Conservation (phyloP, 2,329 filamentous ascomycete genomes). For the Fusarium camptoceras region DNA sequence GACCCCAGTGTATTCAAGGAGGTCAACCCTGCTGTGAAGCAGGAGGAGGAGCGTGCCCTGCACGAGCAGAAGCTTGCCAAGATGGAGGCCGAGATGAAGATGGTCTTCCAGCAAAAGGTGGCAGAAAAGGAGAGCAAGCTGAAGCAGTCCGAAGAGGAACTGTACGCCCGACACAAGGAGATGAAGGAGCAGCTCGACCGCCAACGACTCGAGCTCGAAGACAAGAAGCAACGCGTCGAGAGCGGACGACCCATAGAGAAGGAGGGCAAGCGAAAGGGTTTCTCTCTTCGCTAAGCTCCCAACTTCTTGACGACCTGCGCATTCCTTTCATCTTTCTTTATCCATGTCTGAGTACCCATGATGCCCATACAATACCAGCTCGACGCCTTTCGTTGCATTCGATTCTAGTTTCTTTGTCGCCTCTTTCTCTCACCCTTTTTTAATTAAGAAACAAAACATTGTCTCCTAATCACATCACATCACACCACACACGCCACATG, state of each 20-base stretch:
- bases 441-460: conserved; percentile 53
- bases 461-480: conserved; percentile 51
- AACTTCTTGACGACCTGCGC: conserved; percentile 38
- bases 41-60: conserved; percentile 96
- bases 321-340: conserved; percentile 55
- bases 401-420: conserved; percentile 55
- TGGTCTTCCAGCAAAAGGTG: conserved; percentile 99
- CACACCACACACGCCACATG: conserved; percentile 46
- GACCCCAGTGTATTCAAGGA: conserved; percentile 99
- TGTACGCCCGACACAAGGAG: conserved; percentile 97
- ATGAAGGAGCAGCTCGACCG: conserved; percentile 99
- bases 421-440: conserved; percentile 54
- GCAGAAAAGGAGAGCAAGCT: conserved; percentile 99
- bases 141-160: conserved; percentile 98
- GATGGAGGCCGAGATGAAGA: conserved; percentile 99
- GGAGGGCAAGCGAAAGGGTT: conserved; percentile 98
- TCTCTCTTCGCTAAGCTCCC: conserved; percentile 87
- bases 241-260: conserved; percentile 96
- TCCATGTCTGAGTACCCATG: conserved; percentile 68
- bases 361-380: conserved; percentile 70
- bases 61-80: conserved; percentile 99
- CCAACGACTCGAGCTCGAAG: conserved; percentile 93
- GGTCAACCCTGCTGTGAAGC: conserved; percentile 99
- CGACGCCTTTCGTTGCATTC: conserved; percentile 65
- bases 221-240: conserved; percentile 97